Evolutionary conservation across 192 early-diverging fungal species (phyloP), one percentile per base, ranked within the genome.

Genomic region (Umbelopsis vinacea): DNA sequence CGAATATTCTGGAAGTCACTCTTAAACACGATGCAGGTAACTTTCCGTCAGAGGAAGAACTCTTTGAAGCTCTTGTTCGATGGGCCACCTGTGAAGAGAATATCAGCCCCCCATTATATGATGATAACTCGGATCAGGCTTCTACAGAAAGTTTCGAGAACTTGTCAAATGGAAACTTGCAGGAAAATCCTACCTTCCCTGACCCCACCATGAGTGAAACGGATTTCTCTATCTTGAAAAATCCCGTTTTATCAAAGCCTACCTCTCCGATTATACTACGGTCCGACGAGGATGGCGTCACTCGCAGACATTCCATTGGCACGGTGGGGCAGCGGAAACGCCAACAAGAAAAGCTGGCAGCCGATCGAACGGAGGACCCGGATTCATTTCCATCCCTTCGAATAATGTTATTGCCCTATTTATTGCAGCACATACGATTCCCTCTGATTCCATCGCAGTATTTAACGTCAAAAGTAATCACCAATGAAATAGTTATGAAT

Each of bases 381-480:
- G 26, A 26, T 17, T 63, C 48, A 35, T 26, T 52, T 38, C 23
- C 48, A 3, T 53, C 52, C 14, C 6, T 60, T 11, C 35, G 71
- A 40, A 7, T 60, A 26, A 45, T 60, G 22, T 60, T 57, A 10
- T 46, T 79, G 29, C 73, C 77, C 10, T 53, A 63, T 12, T 68
- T 82, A 53, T 50, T 82, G 12, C 71, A 79, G 37, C 76, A 75
- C n/a, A 70, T 82, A 38, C 24, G 75, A 37, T 82, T 82, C 38
- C 81, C 81, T 4, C 21, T 76, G 10, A 82, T 82, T 66, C 21
- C 50, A 24, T 69, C 69, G 21, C 40, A 68, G n/a, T 79, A 69
- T 68, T 66, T 82, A 53, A 26, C 68, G 15, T 72, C 73, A 35
- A 66, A 66, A 19, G 72, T 82, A 40, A 75, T 73, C 38, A 68